Evolutionary conservation across 768 basidiomycete genomes (phyloP), one percentile per base, ranked within the genome.

Genomic region (Tricholoma saponaceum): DNA sequence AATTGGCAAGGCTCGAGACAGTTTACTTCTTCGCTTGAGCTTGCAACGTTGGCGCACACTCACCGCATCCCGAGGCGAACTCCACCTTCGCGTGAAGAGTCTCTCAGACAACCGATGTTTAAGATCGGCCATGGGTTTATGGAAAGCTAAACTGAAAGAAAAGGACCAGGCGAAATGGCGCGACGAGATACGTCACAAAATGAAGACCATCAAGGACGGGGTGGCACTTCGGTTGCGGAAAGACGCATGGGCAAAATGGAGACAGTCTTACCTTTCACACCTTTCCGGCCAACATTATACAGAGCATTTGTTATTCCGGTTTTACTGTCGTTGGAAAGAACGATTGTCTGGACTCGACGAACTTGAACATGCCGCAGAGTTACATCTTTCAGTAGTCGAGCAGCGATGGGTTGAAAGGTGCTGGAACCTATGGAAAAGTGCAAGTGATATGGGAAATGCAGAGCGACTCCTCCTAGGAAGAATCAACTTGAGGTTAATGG

Each of bases 241-340:
- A 62, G 81, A 85, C 61, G 79, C 80, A 7, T 89, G 87, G 85
- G 74, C 68, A 41, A 80, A 80, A 64, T 92, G 91, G 91, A 77
- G 80, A 41, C 85, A 83, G 58, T 72, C 76, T 8, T 78, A 83
- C 60, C 76, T 73, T n/a, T 75, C 76, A 10, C 79, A 72, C 49
- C 66, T 83, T 1, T 79, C 85, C 13, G 77, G 78, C 47, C 78
- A 80, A 50, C 80, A 80, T 60, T 82, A 84, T 60, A 65, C 72
- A 18, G 70, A 73, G 60, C 75, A 71, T 47, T 58, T 88, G 7
- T 61, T 80, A 18, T 57, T 67, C 22, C 76, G 77, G 22, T 77
- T 73, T 57, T 79, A 83, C 60, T 58, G 65, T 46, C 76, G 69
- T 32, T 92, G 91, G 90, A 84, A 76, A 66, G 63, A 63, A 20